phyloP scores from a whole-genome alignment of 2,329 filamentous ascomycete species.

The Cladosporium cucumerinum region DNA sequence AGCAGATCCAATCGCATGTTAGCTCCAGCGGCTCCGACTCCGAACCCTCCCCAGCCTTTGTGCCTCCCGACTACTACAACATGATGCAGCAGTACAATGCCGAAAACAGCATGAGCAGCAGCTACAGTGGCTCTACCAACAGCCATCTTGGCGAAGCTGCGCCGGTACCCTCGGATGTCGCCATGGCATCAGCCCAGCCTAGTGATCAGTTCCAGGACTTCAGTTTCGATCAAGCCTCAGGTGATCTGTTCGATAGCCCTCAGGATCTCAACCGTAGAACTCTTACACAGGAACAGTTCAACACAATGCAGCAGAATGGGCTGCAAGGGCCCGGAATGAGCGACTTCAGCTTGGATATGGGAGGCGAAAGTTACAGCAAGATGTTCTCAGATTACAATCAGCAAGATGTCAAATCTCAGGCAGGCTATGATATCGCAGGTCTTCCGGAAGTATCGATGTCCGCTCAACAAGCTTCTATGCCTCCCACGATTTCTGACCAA shows the following conservation, averaged over 20 bases:
- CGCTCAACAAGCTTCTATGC: conserved; percentile 29
- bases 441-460: conserved; percentile 25
- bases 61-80: conserved; percentile 30
- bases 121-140: conserved; percentile 4
- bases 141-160: neutral
- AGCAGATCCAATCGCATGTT: conserved; percentile 1
- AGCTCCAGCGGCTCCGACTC: conserved; percentile 30
- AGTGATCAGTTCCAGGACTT: conserved; percentile 10
- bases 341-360: conserved; percentile 1
- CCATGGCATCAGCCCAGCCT: neutral
- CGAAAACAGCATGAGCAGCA: conserved; percentile 6
- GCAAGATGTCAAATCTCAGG: conserved; percentile 24
- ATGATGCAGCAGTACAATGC: conserved; percentile 31
- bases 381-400: conserved; percentile 27
- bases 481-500: conserved; percentile 28
- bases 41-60: conserved; percentile 32
- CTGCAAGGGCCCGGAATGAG: conserved; percentile 12
- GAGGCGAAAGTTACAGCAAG: conserved; percentile 7
- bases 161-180: neutral
- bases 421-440: conserved; percentile 22
- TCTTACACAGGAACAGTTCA: conserved; percentile 37
- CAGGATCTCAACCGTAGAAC: conserved; percentile 36
- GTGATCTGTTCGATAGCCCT: conserved; percentile 32
- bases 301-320: conserved; percentile 32
- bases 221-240: neutral